phyloP scores from a whole-genome alignment of 139 green algal genomes.

The Microglena sp. region DNA sequence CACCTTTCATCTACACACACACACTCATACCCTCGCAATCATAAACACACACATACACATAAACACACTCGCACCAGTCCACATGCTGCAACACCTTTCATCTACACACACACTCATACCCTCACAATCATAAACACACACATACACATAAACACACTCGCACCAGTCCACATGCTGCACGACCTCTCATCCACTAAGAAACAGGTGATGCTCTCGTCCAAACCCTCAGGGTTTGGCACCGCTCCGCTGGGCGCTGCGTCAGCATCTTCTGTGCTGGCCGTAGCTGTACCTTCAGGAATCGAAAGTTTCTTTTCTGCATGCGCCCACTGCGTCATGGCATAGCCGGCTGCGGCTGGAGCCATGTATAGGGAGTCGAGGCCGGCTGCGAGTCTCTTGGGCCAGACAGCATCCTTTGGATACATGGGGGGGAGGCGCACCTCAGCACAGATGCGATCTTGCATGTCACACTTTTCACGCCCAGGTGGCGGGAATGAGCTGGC shows the following conservation, averaged over 20 bases:
- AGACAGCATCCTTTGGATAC: conserved; percentile 7
- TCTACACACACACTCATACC: too few relatives aligned
- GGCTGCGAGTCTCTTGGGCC: conserved; percentile 1
- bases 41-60: too few relatives aligned
- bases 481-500: too few relatives aligned
- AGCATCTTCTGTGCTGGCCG: conserved; percentile 13
- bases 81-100: too few relatives aligned
- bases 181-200: conserved; percentile 15
- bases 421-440: conserved; percentile 19
- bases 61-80: too few relatives aligned
- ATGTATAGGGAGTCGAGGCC: conserved; percentile 7
- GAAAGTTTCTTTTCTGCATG: neutral
- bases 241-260: conserved; percentile 19
- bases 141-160: too few relatives aligned
- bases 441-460: neutral
- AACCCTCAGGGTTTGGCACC: neutral
- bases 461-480: too few relatives aligned
- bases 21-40: too few relatives aligned
- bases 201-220: neutral
- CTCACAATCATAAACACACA: too few relatives aligned
- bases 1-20: too few relatives aligned
- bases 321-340: conserved; percentile 14
- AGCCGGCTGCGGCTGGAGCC: conserved; percentile 3
- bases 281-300: neutral
- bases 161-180: too few relatives aligned